Percentiles rank a stretch among this genome's conserved stretches.
Conservation (phyloP, 225 moss, liverwort and hornwort genomes). For the Straminergon stramineum region DNA sequence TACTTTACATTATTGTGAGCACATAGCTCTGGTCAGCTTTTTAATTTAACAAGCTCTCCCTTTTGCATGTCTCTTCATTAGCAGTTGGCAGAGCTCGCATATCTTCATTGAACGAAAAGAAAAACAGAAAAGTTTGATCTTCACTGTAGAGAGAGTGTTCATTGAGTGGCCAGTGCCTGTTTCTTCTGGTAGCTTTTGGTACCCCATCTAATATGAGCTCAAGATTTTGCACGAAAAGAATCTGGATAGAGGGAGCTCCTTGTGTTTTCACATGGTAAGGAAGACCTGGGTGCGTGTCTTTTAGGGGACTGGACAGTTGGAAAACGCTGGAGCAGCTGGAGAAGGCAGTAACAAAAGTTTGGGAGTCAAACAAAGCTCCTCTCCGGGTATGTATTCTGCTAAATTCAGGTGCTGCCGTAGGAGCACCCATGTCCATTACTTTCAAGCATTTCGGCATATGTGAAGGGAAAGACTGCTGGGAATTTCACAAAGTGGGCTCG, state of each 20-base stretch:
- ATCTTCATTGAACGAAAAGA: not conserved
- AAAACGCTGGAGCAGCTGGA: conserved; percentile 49
- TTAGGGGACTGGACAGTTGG: conserved; percentile 49
- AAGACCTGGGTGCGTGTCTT: not conserved
- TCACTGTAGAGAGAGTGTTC: not conserved
- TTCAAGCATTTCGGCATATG: not conserved
- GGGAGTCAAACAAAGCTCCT: conserved; percentile 54
- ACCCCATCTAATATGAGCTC: not conserved
- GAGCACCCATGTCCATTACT: not conserved
- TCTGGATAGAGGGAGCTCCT: not conserved
- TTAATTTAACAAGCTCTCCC: not conserved
- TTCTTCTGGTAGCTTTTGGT: not conserved
- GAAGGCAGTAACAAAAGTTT: conserved; percentile 37
- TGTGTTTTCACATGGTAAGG: not conserved
- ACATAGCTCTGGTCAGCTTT: not conserved
- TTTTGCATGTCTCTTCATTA: not conserved
- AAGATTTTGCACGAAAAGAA: not conserved
- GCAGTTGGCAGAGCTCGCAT: not conserved
- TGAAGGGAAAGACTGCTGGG: not conserved
- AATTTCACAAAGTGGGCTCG: not conserved
- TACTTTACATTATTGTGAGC: not conserved
- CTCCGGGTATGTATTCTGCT: conserved; percentile 24
- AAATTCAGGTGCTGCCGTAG: not conserved
- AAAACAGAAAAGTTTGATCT: not conserved
- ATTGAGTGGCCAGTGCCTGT: not conserved